Evolutionary conservation across 2,329 filamentous ascomycete species (phyloP).

Genomic region (Hymenoscyphus fructigenus): DNA sequence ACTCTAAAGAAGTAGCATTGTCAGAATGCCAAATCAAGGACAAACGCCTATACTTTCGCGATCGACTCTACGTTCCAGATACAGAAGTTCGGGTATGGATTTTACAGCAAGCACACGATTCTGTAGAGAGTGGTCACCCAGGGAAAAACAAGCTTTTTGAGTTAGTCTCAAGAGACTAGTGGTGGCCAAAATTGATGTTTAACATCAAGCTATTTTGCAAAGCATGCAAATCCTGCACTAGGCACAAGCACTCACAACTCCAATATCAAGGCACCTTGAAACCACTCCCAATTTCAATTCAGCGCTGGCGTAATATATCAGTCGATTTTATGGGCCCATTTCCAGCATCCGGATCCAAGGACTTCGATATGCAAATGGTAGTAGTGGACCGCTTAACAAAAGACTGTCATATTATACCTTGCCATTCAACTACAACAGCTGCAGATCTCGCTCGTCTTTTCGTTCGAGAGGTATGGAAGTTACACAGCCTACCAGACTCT

Average conservation of each 20-base stretch:
- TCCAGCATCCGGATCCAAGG: neutral
- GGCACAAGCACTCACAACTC: neutral
- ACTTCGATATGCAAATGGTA: neutral
- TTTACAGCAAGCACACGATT: neutral
- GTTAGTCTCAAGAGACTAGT: neutral
- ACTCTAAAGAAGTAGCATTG: neutral
- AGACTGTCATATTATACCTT: neutral
- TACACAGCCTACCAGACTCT: slow-evolving; percentile 7
- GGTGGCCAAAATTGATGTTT: neutral
- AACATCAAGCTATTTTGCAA: neutral
- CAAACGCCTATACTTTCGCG: neutral
- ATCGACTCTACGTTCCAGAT: neutral
- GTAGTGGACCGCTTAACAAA: neutral
- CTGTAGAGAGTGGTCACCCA: neutral
- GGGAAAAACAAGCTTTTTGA: neutral
- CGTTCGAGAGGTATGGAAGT: slow-evolving; percentile 11
- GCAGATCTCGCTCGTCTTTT: slow-evolving; percentile 6
- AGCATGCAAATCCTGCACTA: neutral
- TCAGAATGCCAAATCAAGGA: neutral
- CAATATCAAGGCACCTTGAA: slow-evolving; percentile 1
- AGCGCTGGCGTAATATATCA: neutral
- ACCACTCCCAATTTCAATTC: neutral
- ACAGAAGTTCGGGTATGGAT: neutral
- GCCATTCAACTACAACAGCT: neutral
- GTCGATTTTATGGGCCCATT: slow-evolving; percentile 12